These are phyloP conservation scores for Tillandsia fasciculata DNA, from an alignment of 176 grass and related monocot species.

Conservation along the genomic window DNA sequence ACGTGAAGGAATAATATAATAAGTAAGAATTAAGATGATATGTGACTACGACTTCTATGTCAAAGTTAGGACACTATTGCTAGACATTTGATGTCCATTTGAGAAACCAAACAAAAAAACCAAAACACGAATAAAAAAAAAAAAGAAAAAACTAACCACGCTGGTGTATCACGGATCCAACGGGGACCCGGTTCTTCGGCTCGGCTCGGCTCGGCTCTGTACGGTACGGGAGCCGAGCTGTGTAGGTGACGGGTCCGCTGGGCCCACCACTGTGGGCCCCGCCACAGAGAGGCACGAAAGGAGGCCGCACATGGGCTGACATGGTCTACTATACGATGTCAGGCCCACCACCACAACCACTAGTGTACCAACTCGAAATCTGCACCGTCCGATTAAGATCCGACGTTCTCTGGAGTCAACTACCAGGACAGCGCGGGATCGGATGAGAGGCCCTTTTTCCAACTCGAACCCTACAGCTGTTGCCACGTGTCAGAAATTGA, in stretches of 20 bases:
- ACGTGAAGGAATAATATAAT: too few species aligned
- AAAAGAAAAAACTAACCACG: neutral
- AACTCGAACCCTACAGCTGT: too few species aligned
- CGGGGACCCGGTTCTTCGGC: neutral
- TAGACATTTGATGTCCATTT: too few species aligned
- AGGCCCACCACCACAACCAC: constrained; percentile 31
- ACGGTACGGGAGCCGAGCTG: neutral
- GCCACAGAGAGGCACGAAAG: neutral
- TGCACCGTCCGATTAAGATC: constrained; percentile 10
- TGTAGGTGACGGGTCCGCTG: too few species aligned
- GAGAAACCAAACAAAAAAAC: too few species aligned
- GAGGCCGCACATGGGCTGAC: constrained; percentile 35
- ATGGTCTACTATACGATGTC: constrained; percentile 12
- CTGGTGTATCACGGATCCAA: neutral
- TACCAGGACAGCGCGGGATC: too few species aligned
- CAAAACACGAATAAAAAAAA: neutral
- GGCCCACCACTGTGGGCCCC: neutral
- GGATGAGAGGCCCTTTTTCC: too few species aligned
- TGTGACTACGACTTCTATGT: too few species aligned
- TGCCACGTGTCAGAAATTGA: too few species aligned
- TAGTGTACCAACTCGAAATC: neutral
- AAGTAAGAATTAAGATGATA: too few species aligned
- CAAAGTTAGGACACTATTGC: too few species aligned
- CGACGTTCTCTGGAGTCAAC: neutral
- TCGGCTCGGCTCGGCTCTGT: neutral